Base-by-base conservation (phyloP, 805 yeast genomes). In the Suhomyces xylopsoci region DNA sequence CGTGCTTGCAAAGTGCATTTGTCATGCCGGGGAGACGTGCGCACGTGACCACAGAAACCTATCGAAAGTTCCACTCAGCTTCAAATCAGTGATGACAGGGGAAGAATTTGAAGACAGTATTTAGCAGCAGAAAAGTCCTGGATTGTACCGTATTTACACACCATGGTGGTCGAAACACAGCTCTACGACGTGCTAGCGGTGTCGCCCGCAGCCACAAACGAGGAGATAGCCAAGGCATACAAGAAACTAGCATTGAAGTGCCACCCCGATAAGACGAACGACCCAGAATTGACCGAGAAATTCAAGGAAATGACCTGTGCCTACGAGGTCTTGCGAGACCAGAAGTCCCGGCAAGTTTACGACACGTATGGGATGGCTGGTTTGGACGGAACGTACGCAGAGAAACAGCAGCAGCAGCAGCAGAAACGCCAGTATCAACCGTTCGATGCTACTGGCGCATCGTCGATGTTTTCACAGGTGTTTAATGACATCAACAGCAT, bases 241-340 rank as follows among this genome's bases (percentile, higher is more conserved):
- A 70, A 70, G 51, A 69, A 65, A 49, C 62, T 65, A 50, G 81
- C 84, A 2, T 62, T 81, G 47, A 73, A 73, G 59, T 81, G 76
- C 62, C 92, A 86, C 62, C 92, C 92, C 0, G 92, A 86, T 62
- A 81, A 82, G 59, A 81, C 81, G 19, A 72, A 75, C 55, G 67
- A 80, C 15, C 80, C 79, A 6, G 76, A 70, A 26, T 72, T 80
- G 38, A 81, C 82, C 3, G 78, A 76, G 53, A 71, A 68, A 55
- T 88, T 87, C 69, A 84, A 84, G 67, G 81, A 79, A 50, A 75
- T 87, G 41, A 81, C 85, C 2, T 76, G 78, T 46, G 92, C 93
- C 0, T 88, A 88, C 64, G 87, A 86, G 56, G 72, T 82, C 5
- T 69, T 88, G 32, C 71, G 76, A 36, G 82, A 85, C 62, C 63